Evolutionary conservation across 78 protist genomes (phyloP).

Genomic region (Parvularia atlantis): DNA sequence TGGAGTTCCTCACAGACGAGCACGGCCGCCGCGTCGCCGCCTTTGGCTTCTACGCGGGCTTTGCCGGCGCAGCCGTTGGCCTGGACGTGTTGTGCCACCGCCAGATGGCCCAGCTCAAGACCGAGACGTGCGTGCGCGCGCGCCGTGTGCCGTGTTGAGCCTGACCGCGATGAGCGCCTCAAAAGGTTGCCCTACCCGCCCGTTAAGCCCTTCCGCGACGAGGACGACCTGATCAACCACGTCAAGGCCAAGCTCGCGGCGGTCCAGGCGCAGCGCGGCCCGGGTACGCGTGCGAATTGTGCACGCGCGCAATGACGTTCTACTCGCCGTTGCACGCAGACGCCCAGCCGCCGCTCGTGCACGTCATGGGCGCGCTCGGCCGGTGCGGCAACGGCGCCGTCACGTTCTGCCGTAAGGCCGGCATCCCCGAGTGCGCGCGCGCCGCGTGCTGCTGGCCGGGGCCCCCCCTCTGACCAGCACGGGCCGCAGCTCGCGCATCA

Average conservation of each 20-base stretch:
- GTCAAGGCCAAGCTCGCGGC: background rate
- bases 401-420: conserved; percentile 28
- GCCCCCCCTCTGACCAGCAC: no score
- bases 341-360: conserved; percentile 27
- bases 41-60: conserved; percentile 71
- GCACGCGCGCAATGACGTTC: no score
- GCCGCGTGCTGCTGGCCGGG: no score
- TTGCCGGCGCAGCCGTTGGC: conserved; percentile 50
- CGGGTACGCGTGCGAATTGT: background rate
- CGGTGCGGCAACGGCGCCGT: conserved; percentile 66
- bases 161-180: background rate
- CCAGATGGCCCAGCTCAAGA: no score
- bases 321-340: background rate
- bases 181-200: background rate
- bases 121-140: conserved; percentile 2
- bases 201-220: background rate
- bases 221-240: background rate
- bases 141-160: background rate
- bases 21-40: conserved; percentile 63
- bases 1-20: conserved; percentile 54
- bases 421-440: conserved; percentile 23
- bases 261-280: background rate
- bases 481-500: no score
- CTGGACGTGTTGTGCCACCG: conserved; percentile 45
- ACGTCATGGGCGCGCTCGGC: conserved; percentile 73